Evolutionary conservation across 805 yeast species (phyloP).

Genomic region (Candida palmyrensis): DNA sequence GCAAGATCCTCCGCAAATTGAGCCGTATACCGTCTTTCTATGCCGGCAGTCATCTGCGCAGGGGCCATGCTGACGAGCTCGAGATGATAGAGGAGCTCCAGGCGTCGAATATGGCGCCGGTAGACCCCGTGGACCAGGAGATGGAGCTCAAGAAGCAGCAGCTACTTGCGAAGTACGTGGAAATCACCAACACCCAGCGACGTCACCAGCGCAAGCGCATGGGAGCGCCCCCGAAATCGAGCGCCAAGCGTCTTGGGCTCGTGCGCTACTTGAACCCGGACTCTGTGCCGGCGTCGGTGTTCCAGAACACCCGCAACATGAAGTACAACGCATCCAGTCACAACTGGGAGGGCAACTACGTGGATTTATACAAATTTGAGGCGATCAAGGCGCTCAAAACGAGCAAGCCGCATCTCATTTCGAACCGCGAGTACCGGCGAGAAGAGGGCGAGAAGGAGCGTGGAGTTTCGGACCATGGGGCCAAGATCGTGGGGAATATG

Average conservation of each 20-base stretch:
- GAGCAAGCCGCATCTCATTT: conserved; percentile 35
- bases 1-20: conserved; percentile 29
- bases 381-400: conserved; percentile 5
- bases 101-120: conserved; percentile 5
- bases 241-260: conserved; percentile 17
- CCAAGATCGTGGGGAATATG: conserved; percentile 38
- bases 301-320: conserved; percentile 30
- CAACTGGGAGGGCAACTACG: conserved; percentile 66
- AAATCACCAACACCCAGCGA: conserved; percentile 14
- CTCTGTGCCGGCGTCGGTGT: conserved; percentile 11
- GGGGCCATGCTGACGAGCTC: background rate
- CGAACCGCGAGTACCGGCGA: conserved; percentile 19
- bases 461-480: conserved; percentile 12
- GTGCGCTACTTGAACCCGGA: conserved; percentile 23
- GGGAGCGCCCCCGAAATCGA: conserved; percentile 7
- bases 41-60: conserved; percentile 7
- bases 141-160: conserved; percentile 21
- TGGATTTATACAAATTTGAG: conserved; percentile 50
- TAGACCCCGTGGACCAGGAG: conserved; percentile 8
- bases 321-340: conserved; percentile 46
- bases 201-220: conserved; percentile 9
- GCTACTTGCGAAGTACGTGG: conserved; percentile 28
- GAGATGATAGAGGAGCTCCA: conserved; percentile 7
- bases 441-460: conserved; percentile 6
- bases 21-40: conserved; percentile 41